Base-by-base conservation (phyloP, 768 basidiomycete species). In the Lentinula detonsa region DNA sequence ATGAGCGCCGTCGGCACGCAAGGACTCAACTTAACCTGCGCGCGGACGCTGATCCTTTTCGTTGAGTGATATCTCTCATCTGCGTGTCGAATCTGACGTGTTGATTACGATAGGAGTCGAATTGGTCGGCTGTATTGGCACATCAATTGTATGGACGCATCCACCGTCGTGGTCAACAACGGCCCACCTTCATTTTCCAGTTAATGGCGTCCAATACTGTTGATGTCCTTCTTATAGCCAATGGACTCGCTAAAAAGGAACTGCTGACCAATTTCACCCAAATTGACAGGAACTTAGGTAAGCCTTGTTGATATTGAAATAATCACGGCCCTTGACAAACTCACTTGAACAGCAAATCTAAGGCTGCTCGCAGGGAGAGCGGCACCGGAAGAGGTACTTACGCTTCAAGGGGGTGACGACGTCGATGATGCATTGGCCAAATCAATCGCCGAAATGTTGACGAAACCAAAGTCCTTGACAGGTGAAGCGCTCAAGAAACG, bases 21-120 rank as follows among this genome's bases (percentile, higher is more conserved):
- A 7, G 54, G 61, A 21, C 61, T 61, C 11, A 61, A 61, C 18
- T 39, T 61, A 1, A 61, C 61, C 40, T 34, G 34, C 31, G 61
- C 54, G 6, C 31, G 28, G 15, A 31, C 46, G 4, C 23, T 61
- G 53, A 35, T 61, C 4, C 54, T 57, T 16, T 57, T 33, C 18
- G 61, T 61, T 21, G 21, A 21, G 21, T 21, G 21, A 21, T 21
- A 21, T 21, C 21, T 21, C 21, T 21, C 1, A 21, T 21, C 1
- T 1, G 21, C 21, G 21, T 21, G 21, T 1, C 21, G 21, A 21
- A 21, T 21, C 21, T 21, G 21, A 21, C 21, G 21, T 21, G 21
- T 21, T 21, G 21, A 21, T 21, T 21, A 21, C 21, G 21, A 21
- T 21, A 21, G 21, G 54, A 46, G 43, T 56, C 33, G n/a, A 46